Conservation (phyloP, 2,329 filamentous ascomycete species). For the Catunica adiposa region DNA sequence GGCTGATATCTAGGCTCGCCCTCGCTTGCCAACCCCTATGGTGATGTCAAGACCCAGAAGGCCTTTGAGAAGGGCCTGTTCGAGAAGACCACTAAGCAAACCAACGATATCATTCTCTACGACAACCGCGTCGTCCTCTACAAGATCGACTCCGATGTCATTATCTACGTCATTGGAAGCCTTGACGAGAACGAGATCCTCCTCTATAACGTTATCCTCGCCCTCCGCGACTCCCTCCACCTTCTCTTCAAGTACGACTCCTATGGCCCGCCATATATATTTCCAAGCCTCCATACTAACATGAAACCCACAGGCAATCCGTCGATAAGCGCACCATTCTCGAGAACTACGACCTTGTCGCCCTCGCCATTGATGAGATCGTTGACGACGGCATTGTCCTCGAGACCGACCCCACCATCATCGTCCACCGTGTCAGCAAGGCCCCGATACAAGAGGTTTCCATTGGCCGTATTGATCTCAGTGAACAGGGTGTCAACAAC, state of each 20-base stretch:
- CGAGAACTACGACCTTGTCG: conserved; percentile 95
- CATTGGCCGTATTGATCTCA: conserved; percentile 85
- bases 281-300: neutral
- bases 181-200: conserved; percentile 94
- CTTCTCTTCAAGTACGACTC: conserved; percentile 69
- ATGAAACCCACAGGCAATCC: conserved; percentile 48
- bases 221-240: conserved; percentile 77
- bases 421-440: conserved; percentile 80
- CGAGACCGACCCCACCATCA: conserved; percentile 89
- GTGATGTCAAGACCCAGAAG: conserved; percentile 84
- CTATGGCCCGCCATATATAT: neutral
- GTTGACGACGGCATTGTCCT: conserved; percentile 92
- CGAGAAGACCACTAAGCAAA: conserved; percentile 92
- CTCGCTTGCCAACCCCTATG: conserved; percentile 52
- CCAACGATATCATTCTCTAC: conserved; percentile 89
- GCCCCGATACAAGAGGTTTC: conserved; percentile 83
- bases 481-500: conserved; percentile 89
- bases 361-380: conserved; percentile 87
- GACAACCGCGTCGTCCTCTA: conserved; percentile 93
- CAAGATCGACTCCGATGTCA: conserved; percentile 95
- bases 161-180: conserved; percentile 83
- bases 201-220: conserved; percentile 84
- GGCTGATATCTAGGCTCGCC: conserved; percentile 18
- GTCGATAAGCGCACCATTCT: conserved; percentile 96
- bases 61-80: conserved; percentile 90